Evolutionary conservation across 352 stramenopile species (phyloP).

Genomic region (Phytophthora pseudosyringae): DNA sequence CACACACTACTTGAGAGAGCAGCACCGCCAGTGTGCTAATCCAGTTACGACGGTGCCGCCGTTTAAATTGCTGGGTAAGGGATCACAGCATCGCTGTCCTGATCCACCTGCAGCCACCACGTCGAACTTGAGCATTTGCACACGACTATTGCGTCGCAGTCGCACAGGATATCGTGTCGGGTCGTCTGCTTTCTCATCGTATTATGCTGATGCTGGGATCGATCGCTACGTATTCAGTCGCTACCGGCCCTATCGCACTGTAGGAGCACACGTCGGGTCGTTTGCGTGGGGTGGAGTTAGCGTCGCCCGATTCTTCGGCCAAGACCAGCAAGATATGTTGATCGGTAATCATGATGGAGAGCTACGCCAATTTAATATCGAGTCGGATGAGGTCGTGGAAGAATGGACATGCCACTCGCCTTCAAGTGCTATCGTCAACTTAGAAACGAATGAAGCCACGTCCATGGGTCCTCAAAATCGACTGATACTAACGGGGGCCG

Average conservation of each 20-base stretch:
- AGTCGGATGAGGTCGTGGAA: conserved; percentile 66
- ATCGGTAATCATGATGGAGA: conserved; percentile 83
- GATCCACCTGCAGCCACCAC: conserved; percentile 55
- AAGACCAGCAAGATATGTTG: conserved; percentile 68
- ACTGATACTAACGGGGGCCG: conserved; percentile 61
- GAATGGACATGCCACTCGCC: conserved; percentile 78
- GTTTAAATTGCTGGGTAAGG: conserved; percentile 76
- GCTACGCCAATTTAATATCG: conserved; percentile 63
- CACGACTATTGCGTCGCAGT: conserved; percentile 58
- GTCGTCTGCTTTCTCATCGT: conserved; percentile 48
- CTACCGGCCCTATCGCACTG: conserved; percentile 70
- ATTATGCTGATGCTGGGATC: conserved; percentile 70
- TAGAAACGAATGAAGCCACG: conserved; percentile 77
- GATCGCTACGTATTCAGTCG: conserved; percentile 84
- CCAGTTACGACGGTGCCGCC: conserved; percentile 87
- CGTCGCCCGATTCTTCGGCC: conserved; percentile 67
- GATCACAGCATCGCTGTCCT: conserved; percentile 73
- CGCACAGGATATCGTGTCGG: conserved; percentile 57
- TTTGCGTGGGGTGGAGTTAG: conserved; percentile 68
- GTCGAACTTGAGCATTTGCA: conserved; percentile 72
- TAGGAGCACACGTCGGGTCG: conserved; percentile 55
- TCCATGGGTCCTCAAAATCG: conserved; percentile 57
- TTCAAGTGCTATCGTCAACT: conserved; percentile 69
- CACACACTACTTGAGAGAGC: conserved; percentile 85
- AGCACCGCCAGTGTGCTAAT: conserved; percentile 89